Evolutionary conservation across 148 eudicot species (phyloP).

Genomic region (Fagopyrum homotropicum): DNA sequence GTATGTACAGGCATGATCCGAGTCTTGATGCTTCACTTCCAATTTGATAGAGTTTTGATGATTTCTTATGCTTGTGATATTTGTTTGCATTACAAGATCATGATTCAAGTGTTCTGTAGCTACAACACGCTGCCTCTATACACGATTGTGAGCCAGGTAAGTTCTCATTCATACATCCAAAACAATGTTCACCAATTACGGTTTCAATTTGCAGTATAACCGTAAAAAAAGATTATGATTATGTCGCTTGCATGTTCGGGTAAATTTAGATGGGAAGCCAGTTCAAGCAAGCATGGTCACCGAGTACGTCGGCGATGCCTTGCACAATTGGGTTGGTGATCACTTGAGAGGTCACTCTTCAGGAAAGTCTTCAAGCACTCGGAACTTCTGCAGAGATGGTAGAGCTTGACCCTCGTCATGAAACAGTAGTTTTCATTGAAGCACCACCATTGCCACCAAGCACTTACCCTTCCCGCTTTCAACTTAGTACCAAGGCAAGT

Average conservation of each 20-base stretch:
- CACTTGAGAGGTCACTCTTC: background rate
- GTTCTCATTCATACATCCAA: background rate
- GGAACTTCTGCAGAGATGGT: background rate
- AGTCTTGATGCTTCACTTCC: conserved; percentile 2
- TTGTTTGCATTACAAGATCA: conserved; percentile 25
- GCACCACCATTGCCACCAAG: conserved; percentile 3
- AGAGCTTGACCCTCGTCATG: conserved; percentile 3
- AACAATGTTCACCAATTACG: too few relatives aligned
- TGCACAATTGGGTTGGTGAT: conserved; percentile 8
- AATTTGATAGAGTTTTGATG: background rate
- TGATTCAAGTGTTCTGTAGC: conserved; percentile 36
- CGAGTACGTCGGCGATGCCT: background rate
- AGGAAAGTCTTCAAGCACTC: background rate
- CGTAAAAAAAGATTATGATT: background rate
- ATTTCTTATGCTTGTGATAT: background rate
- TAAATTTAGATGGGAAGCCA: conserved; percentile 16
- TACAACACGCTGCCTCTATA: conserved; percentile 42
- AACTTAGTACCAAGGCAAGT: background rate
- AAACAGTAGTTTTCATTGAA: conserved; percentile 8
- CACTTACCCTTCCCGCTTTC: background rate
- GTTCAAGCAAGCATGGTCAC: conserved; percentile 11
- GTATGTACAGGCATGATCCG: conserved; percentile 24
- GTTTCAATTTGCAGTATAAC: too few relatives aligned
- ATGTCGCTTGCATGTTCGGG: background rate
- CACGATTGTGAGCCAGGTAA: conserved; percentile 41